Base-by-base conservation (phyloP, 345 rosid genomes). In the Ailanthus altissimus region DNA sequence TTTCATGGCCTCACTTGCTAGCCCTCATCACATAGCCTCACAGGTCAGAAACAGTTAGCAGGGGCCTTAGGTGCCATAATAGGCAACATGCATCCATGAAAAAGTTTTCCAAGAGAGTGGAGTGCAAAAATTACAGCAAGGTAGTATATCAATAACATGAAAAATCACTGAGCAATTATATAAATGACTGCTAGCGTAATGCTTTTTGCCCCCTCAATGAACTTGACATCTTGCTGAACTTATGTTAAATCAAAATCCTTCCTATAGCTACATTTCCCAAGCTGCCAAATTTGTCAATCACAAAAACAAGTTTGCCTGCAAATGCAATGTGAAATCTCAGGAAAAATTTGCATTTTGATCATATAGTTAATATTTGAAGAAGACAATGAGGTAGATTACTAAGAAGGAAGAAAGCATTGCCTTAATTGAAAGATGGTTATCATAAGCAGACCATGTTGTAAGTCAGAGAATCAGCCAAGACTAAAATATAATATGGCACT, bases 401-500 rank as follows among this genome's bases (percentile, higher is more conserved):
- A 25, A 69, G 11, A 25, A 9, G 20, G 50, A 13, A 11, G 25
- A n/a, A 9, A 32, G 25, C 14, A 12, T 18, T 69, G 6, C 36
- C 36, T 5, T 13, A n/a, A 23, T 13, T 15, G 14, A 42, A 21
- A 59, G 47, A 51, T 56, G 10, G 60, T n/a, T 38, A 60, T 47
- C 32, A 28, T 26, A 3, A 58, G 23, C 49, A 50, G 11, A 51
- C 23, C 12, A n/a, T 36, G 54, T 28, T 28, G 25, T 36, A 26
- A 28, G 56, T 62, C 23, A 45, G 53, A 58, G 25, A 14, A 21
- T 47, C 43, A 75, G 18, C 58, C 12, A 46, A 20, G 20, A 32
- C 25, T 43, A 10, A 62, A 78, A 64, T 45, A 78, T 18, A 50
- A 50, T 62, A 10, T 69, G 28, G 32, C 16, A 57, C 3, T 58